A percentile compares a stretch with the other conserved stretches of the same genome.
phyloP scores from a whole-genome alignment of 495 filamentous ascomycete genomes.

The Talaromyces ruber region DNA sequence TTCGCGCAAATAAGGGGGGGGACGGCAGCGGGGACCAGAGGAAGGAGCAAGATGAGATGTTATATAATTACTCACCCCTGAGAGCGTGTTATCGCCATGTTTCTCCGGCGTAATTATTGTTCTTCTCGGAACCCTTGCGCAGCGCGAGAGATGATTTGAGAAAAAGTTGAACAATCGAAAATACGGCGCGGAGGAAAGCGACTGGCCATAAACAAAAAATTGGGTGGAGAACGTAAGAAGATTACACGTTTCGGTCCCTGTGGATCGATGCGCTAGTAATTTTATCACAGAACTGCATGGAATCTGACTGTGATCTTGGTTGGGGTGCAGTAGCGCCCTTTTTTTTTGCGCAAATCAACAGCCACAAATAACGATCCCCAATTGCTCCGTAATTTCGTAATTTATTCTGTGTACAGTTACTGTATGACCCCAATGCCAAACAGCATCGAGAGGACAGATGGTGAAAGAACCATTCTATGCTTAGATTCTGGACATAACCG shows the following conservation, averaged over 20 bases:
- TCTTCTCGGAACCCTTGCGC: constrained; percentile 1
- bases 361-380: not conserved
- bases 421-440: not conserved
- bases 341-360: not conserved
- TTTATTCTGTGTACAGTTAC: not conserved
- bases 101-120: not conserved
- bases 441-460: not conserved
- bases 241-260: not conserved
- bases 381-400: not conserved
- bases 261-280: not conserved
- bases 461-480: not conserved
- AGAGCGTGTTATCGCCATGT: constrained; percentile 36
- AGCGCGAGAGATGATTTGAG: not conserved
- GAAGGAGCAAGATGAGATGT: not conserved
- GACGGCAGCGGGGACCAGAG: constrained; percentile 10
- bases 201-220: not conserved
- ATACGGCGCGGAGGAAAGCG: not conserved
- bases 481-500: not conserved
- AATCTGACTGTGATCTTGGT: not conserved
- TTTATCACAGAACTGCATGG: not conserved
- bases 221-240: not conserved
- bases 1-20: not conserved
- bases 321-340: not conserved
- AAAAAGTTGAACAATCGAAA: not conserved
- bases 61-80: constrained; percentile 32